Percentiles rank a stretch among this genome's conserved stretches.
Evolutionary conservation across 768 basidiomycete species (phyloP).

Genomic region (Russula earlei): DNA sequence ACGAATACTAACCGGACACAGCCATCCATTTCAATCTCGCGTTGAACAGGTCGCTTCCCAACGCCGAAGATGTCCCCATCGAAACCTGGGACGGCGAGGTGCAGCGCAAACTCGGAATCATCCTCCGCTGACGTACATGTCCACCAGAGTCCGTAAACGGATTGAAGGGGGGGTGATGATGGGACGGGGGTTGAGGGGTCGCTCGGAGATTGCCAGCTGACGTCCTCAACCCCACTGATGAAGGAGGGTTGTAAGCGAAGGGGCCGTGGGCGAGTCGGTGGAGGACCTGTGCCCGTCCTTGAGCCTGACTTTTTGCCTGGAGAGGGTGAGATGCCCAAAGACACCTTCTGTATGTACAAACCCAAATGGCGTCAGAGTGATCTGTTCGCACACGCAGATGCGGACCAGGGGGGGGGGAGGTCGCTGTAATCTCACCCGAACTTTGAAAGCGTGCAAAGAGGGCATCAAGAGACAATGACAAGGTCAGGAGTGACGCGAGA

Average conservation of each 20-base stretch:
- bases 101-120: not conserved
- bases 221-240: not conserved
- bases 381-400: not conserved
- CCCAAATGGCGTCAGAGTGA: not conserved
- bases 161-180: not conserved
- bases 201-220: not conserved
- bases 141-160: slow-evolving; percentile 1
- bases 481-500: too few relatives aligned
- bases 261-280: not conserved
- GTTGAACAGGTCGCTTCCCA: slow-evolving; percentile 12
- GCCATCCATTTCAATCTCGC: slow-evolving; percentile 9
- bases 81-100: not conserved
- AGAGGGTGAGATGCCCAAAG: not conserved
- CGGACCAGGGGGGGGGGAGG: too few relatives aligned
- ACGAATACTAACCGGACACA: slow-evolving; percentile 10
- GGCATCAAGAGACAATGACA: too few relatives aligned
- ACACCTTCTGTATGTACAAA: not conserved
- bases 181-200: not conserved
- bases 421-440: not conserved
- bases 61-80: slow-evolving; percentile 11
- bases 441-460: not conserved
- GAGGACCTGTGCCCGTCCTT: not conserved
- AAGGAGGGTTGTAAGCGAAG: not conserved
- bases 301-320: not conserved
- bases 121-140: not conserved